A percentile compares a stretch with the other conserved stretches of the same genome.
Conservation (phyloP, 1,139 yeast genomes). For the Arxiozyma slooffiae region DNA sequence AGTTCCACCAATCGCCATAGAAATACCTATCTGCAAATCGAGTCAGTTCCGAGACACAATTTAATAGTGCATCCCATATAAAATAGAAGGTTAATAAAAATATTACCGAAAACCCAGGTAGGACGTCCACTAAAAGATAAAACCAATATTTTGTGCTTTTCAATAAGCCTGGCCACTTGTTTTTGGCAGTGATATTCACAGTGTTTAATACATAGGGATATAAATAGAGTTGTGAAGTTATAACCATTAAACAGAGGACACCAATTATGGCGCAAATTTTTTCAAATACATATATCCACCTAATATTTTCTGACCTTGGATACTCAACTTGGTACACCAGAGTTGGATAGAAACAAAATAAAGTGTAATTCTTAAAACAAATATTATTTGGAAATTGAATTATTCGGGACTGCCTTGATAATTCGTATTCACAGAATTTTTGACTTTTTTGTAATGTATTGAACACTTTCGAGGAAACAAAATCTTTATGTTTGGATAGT, state of each 20-base stretch:
- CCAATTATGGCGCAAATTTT: constrained; percentile 74
- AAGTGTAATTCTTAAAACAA: constrained; percentile 49
- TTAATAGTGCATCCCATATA: constrained; percentile 88
- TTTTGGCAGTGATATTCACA: constrained; percentile 24
- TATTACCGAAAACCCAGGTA: constrained; percentile 64
- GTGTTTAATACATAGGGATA: constrained; percentile 54
- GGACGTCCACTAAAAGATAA: constrained; percentile 54
- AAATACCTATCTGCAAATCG: constrained; percentile 76
- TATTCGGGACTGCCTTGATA: constrained; percentile 37
- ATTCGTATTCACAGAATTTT: constrained; percentile 53
- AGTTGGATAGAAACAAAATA: constrained; percentile 74
- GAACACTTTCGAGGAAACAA: constrained; percentile 21
- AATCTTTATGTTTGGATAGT: constrained; percentile 20
- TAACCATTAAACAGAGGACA: constrained; percentile 63
- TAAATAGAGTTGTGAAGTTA: constrained; percentile 61
- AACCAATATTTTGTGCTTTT: constrained; percentile 50
- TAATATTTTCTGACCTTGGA: constrained; percentile 58
- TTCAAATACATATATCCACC: constrained; percentile 55
- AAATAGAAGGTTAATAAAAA: constrained; percentile 69
- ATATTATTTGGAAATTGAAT: constrained; percentile 58
- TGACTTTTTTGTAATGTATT: constrained; percentile 38
- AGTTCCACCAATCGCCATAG: constrained; percentile 93
- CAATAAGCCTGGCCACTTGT: constrained; percentile 31
- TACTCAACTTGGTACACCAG: constrained; percentile 64
- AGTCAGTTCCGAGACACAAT: constrained; percentile 74